Conservation (phyloP, 2,329 filamentous ascomycete species). For the Colletotrichum gigasporum region DNA sequence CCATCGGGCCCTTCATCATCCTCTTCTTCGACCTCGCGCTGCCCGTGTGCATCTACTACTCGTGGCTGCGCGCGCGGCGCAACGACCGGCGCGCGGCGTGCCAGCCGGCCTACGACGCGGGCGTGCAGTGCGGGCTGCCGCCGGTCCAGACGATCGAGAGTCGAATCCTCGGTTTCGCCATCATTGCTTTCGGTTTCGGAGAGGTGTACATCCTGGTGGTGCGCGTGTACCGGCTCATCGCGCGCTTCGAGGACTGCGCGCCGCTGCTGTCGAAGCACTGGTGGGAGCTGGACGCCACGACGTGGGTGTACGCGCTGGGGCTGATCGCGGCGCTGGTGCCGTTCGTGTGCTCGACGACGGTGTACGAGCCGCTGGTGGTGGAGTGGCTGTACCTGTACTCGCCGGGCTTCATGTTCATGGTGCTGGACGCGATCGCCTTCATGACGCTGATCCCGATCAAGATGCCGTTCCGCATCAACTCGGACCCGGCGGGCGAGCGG, state of each 20-base stretch:
- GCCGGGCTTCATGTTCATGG: constrained; percentile 30
- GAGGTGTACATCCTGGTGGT: constrained; percentile 30
- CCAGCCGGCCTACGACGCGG: constrained; percentile 13
- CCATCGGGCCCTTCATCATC: constrained; percentile 27
- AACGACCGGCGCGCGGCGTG: constrained; percentile 20
- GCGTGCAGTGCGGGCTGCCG: constrained; percentile 11
- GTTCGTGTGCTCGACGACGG: constrained; percentile 26
- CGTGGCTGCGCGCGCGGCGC: constrained; percentile 25
- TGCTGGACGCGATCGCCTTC: constrained; percentile 23
- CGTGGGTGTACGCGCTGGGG: constrained; percentile 28
- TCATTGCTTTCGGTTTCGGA: constrained; percentile 27
- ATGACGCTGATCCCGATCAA: constrained; percentile 26
- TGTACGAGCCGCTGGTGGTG: constrained; percentile 23
- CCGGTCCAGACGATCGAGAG: constrained; percentile 25
- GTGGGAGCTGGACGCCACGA: constrained; percentile 29
- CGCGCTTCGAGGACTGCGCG: constrained; percentile 19
- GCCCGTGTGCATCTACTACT: constrained; percentile 29
- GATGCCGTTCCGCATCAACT: constrained; percentile 29
- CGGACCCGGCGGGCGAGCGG: constrained; percentile 21
- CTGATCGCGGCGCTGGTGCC: constrained; percentile 26
- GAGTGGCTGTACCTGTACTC: constrained; percentile 30
- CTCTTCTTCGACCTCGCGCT: constrained; percentile 28
- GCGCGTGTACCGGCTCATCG: constrained; percentile 27
- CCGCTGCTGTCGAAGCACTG: constrained; percentile 24
- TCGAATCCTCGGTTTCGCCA: constrained; percentile 24